Evolutionary conservation across 1,139 yeast genomes (phyloP), one percentile per base, ranked within the genome.

Genomic region (Kluyveromyces sp.): DNA sequence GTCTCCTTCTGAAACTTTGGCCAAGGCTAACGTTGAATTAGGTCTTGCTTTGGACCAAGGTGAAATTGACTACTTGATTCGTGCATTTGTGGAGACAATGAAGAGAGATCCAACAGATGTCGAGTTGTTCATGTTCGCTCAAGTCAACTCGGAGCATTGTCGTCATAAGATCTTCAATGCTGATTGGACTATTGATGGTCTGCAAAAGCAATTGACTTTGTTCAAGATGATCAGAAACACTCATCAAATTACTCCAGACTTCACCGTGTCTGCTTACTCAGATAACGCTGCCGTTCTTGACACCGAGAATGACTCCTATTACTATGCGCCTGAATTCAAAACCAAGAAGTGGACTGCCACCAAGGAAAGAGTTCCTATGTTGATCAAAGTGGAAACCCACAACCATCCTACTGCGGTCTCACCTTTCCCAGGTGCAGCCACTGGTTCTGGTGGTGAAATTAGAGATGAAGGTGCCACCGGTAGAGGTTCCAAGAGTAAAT

Each of bases 401-500:
- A 94, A 94, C 70, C 99, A 94, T 66, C 99, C 99, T 46, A 94
- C 99, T 35, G 98, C 98, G 0, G 97, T 94, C 8, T 90, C 97
- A 30, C 99, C 99, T 34, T 94, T 87, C 69, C 92, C 98, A 4
- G 99, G 99, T 68, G 99, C 99, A 35, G 96, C 99, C 35, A 94
- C 99, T 25, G 99, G 99, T 54, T 90, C 98, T 25, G 99, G 99
- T 67, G 99, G 99, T 71, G 99, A 94, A 70, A 94, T 94, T 60
- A 86, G 99, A 75, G 99, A 94, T 67, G 99, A 94, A 71, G 98
- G 97, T 70, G 98, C 99, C 30, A 96, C 92, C 25, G 99, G 99
- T 53, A 80, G 97, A 66, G 99, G 99, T 45, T 92, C 98, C 28
- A 87, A 88, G 67, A 81, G 97, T 39, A 92, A 92, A 69, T 96